phyloP scores from a whole-genome alignment of 164 flowering plant genomes.

The Kingdonia uniflora region DNA sequence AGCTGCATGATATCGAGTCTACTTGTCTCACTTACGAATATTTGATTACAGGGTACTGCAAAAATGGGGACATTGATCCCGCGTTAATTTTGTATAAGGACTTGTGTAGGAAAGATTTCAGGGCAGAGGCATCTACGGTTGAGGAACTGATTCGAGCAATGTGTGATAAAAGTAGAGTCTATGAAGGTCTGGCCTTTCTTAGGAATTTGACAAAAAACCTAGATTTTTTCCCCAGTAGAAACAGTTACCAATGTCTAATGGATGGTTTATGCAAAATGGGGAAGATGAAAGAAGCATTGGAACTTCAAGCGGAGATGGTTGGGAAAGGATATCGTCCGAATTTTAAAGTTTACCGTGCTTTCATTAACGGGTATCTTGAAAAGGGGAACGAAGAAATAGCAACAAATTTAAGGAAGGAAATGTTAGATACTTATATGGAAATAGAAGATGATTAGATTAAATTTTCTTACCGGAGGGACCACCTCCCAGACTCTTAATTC shows the following conservation, averaged over 20 bases:
- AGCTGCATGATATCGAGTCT: slow-evolving; percentile 37
- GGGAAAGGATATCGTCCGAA: slow-evolving; percentile 57
- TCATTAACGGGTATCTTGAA: slow-evolving; percentile 47
- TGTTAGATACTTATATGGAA: slow-evolving; percentile 18
- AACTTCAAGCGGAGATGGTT: slow-evolving; percentile 75
- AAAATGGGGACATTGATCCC: slow-evolving; percentile 37
- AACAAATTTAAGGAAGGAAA: slow-evolving; percentile 42
- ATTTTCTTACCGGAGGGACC: not conserved
- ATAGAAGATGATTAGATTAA: slow-evolving; percentile 3
- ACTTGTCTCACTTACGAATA: slow-evolving; percentile 53
- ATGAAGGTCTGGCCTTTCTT: slow-evolving; percentile 38
- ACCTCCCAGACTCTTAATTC: no score
- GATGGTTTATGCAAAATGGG: slow-evolving; percentile 51
- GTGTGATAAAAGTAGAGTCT: slow-evolving; percentile 29
- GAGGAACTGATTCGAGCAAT: slow-evolving; percentile 33
- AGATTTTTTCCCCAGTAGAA: slow-evolving; percentile 24
- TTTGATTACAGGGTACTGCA: slow-evolving; percentile 64
- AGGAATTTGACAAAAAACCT: slow-evolving; percentile 18
- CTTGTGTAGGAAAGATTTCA: slow-evolving; percentile 43
- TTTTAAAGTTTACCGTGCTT: slow-evolving; percentile 41
- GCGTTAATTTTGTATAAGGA: slow-evolving; percentile 50
- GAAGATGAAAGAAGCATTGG: slow-evolving; percentile 58
- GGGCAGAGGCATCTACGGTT: slow-evolving; percentile 37
- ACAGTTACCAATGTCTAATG: slow-evolving; percentile 41
- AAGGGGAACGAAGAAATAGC: slow-evolving; percentile 40